Evolutionary conservation across 108 stramenopile genomes (phyloP).

Genomic region (Nitzschia sp.): DNA sequence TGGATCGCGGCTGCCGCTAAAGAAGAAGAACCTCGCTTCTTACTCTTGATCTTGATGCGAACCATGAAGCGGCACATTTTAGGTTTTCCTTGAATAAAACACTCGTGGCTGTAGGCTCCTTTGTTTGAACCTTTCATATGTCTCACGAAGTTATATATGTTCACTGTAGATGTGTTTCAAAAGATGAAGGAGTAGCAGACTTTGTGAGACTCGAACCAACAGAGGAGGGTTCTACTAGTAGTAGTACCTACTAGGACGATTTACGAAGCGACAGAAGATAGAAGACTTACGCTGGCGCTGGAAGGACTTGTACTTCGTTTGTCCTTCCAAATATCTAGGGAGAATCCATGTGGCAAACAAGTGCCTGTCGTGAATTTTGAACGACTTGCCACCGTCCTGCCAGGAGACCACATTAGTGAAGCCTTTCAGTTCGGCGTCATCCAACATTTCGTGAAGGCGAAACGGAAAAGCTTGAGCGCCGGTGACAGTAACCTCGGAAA

Average conservation of each 20-base stretch:
- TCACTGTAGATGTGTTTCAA: conserved; percentile 8
- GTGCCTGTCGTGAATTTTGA: conserved; percentile 51
- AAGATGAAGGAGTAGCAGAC: not conserved
- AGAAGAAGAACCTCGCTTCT: not conserved
- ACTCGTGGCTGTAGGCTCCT: conserved; percentile 16
- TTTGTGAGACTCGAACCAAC: not conserved
- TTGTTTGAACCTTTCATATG: not conserved
- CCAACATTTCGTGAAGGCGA: conserved; percentile 60
- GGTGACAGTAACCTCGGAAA: no score
- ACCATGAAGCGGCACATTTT: conserved; percentile 20
- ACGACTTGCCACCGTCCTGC: conserved; percentile 52
- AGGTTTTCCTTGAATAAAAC: conserved; percentile 23
- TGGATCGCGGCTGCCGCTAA: no score
- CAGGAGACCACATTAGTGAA: conserved; percentile 56
- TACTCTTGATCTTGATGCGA: conserved; percentile 24
- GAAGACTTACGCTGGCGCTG: conserved; percentile 65
- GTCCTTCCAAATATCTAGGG: conserved; percentile 75
- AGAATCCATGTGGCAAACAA: conserved; percentile 54
- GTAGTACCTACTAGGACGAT: not conserved
- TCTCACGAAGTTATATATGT: conserved; percentile 19
- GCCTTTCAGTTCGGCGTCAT: conserved; percentile 45
- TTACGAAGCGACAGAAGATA: not conserved
- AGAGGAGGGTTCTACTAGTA: not conserved
- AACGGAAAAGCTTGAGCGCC: conserved; percentile 72
- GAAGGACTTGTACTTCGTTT: conserved; percentile 75